A percentile compares a stretch with the other conserved stretches of the same genome.
phyloP scores from a whole-genome alignment of 2,329 filamentous ascomycete genomes.

The Aspergillus sergii region DNA sequence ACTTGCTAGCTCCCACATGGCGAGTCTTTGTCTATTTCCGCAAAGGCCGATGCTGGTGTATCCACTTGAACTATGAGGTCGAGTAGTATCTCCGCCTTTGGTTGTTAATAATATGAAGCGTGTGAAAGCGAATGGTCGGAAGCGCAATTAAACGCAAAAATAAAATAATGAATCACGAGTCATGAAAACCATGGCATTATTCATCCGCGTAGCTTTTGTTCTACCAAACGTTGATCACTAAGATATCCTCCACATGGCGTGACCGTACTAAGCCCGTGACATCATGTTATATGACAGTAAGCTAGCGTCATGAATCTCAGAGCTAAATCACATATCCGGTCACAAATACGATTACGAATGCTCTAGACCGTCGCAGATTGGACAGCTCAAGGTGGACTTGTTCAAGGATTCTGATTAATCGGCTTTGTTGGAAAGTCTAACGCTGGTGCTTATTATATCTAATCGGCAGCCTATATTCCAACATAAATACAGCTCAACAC shows the following conservation, averaged over 20 bases:
- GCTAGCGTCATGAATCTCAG: background rate
- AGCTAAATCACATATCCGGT: background rate
- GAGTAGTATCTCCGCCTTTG: background rate
- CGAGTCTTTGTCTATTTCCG: background rate
- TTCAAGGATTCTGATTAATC: background rate
- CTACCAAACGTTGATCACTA: too few species aligned
- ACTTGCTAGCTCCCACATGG: background rate
- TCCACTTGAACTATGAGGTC: background rate
- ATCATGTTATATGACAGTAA: background rate
- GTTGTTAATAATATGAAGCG: background rate
- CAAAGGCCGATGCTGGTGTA: constrained; percentile 5
- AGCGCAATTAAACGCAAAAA: background rate
- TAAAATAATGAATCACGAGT: constrained; percentile 18
- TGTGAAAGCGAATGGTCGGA: background rate
- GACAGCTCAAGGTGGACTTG: background rate
- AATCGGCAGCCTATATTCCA: too few species aligned
- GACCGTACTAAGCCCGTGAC: background rate
- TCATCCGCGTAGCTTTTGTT: background rate
- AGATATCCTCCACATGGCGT: background rate
- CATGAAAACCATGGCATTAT: constrained; percentile 3
- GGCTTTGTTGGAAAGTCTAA: background rate
- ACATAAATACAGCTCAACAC: background rate
- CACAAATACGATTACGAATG: background rate
- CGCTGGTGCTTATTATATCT: background rate
- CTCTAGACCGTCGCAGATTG: background rate